phyloP scores from a whole-genome alignment of 306 rosid genomes.

The Quercus dentata region DNA sequence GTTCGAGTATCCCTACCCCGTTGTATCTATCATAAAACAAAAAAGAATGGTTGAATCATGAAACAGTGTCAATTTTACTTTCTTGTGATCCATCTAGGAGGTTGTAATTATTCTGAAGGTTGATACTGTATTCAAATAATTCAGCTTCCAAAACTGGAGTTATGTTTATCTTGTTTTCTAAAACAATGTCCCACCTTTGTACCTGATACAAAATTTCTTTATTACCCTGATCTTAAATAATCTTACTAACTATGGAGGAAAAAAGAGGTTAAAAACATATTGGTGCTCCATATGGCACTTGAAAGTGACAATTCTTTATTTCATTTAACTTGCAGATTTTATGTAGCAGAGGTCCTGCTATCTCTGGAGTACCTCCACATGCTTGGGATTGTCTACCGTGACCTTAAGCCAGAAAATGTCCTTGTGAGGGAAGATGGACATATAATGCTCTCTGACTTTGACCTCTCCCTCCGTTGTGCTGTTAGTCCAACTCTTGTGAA shows the following conservation, averaged over 20 bases:
- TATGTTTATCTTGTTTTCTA: too few species aligned
- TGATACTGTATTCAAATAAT: background rate
- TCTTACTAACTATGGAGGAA: background rate
- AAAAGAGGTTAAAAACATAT: background rate
- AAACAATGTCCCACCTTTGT: too few species aligned
- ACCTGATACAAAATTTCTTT: too few species aligned
- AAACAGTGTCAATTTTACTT: background rate
- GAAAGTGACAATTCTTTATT: conserved; percentile 20
- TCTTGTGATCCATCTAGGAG: background rate
- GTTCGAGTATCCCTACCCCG: too few species aligned
- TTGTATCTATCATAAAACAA: too few species aligned
- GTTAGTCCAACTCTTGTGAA: conserved; percentile 93
- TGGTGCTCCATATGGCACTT: background rate
- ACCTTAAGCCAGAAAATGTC: conserved; percentile 94
- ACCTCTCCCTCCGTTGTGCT: conserved; percentile 88
- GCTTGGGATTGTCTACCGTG: conserved; percentile 99
- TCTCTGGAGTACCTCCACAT: conserved; percentile 93
- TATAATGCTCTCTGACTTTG: conserved; percentile 96
- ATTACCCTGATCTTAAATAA: background rate
- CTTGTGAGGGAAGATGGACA: conserved; percentile 97
- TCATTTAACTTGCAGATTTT: conserved; percentile 66
- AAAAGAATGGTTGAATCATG: background rate
- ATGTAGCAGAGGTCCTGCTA: conserved; percentile 91
- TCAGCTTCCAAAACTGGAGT: background rate
- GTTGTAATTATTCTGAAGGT: background rate